Conservation (phyloP, 1,284 basidiomycete genomes). For the Rhodotorula sp. region DNA sequence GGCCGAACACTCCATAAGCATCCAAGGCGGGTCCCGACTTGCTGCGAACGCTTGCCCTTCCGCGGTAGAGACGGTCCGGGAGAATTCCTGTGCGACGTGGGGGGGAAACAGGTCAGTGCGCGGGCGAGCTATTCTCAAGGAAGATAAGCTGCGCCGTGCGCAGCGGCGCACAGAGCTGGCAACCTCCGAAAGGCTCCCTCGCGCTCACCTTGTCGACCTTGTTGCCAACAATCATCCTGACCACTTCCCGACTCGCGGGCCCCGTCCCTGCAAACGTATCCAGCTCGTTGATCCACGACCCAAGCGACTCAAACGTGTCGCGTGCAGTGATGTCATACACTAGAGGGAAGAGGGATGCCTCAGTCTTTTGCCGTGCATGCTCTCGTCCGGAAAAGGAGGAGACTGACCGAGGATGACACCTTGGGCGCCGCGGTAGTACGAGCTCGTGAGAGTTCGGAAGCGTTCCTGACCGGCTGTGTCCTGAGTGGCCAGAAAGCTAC, state of each 20-base stretch:
- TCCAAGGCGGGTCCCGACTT: conserved; percentile 63
- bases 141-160: not conserved
- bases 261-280: conserved; percentile 73
- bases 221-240: conserved; percentile 91
- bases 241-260: conserved; percentile 56
- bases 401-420: conserved; percentile 73
- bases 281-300: conserved; percentile 87
- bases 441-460: conserved; percentile 85
- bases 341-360: conserved; percentile 46
- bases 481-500: conserved; percentile 51
- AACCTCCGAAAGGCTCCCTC: not conserved
- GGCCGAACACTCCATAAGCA: conserved; percentile 59
- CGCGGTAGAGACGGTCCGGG: conserved; percentile 74
- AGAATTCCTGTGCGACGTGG: conserved; percentile 65
- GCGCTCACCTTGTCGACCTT: conserved; percentile 83
- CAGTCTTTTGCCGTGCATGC: too few relatives aligned
- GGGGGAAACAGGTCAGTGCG: too few relatives aligned
- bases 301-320: conserved; percentile 86
- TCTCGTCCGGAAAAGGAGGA: too few relatives aligned
- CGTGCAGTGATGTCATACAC: conserved; percentile 93
- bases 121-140: too few relatives aligned
- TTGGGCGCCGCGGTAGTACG: conserved; percentile 90
- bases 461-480: conserved; percentile 89
- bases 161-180: not conserved
- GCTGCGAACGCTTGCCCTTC: conserved; percentile 81